Percentiles rank a stretch among this genome's conserved stretches.
phyloP scores from a whole-genome alignment of 805 yeast genomes.

The Saccharomycopsis sp. region DNA sequence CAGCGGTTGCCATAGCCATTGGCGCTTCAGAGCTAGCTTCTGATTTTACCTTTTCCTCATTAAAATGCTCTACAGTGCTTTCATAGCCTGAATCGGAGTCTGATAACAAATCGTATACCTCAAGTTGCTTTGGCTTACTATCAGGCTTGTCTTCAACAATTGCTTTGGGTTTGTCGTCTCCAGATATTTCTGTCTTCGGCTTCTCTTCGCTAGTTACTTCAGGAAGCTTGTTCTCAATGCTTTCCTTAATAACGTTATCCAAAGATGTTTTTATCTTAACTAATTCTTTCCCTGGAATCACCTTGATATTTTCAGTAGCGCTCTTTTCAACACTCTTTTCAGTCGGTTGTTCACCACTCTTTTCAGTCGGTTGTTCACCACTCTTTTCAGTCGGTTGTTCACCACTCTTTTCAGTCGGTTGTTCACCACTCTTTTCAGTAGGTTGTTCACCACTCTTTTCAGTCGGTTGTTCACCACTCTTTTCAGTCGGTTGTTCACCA shows the following conservation, averaged over 20 bases:
- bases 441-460: too few species aligned
- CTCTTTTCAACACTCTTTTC: too few species aligned
- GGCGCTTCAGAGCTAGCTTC: not conserved
- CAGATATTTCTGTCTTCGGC: not conserved
- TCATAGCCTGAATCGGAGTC: slow-evolving; percentile 1
- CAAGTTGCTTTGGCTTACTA: not conserved
- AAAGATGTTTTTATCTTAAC: too few species aligned
- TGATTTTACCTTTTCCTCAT: not conserved
- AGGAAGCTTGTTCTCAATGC: not conserved
- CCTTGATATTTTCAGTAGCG: too few species aligned
- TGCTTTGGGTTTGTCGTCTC: not conserved
- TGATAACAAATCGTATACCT: not conserved
- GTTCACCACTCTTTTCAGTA: too few species aligned
- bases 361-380: too few species aligned
- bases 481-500: too few species aligned
- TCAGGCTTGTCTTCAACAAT: not conserved
- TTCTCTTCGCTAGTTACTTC: not conserved
- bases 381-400: too few species aligned
- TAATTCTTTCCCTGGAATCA: too few species aligned
- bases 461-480: too few species aligned
- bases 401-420: too few species aligned
- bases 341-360: too few species aligned
- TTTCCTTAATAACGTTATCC: not conserved
- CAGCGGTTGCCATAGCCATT: not conserved
- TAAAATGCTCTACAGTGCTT: not conserved